Conservation (phyloP, 1,139 yeast genomes). For the Keqinozyma sinolaborantium region DNA sequence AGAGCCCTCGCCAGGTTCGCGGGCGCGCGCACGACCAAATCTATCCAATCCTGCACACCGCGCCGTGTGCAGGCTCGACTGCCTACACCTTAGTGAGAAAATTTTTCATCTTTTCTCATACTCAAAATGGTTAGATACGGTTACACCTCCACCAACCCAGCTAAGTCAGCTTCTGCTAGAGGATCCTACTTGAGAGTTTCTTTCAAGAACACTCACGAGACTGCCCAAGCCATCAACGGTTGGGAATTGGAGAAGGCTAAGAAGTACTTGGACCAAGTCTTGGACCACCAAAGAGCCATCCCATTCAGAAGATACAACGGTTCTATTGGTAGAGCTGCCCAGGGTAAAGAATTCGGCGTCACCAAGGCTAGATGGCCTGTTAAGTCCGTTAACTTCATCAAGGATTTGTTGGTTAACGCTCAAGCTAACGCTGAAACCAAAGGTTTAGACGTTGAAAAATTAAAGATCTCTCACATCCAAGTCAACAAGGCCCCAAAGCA, state of each 20-base stretch:
- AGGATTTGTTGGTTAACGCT: constrained; percentile 95
- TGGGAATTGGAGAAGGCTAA: constrained; percentile 97
- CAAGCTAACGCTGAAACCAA: constrained; percentile 99
- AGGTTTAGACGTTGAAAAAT: constrained; percentile 94
- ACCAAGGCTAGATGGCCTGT: constrained; percentile 99
- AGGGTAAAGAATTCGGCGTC: constrained; percentile 99
- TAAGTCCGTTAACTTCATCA: constrained; percentile 93
- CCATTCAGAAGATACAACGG: constrained; percentile 98
- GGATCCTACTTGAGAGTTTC: constrained; percentile 99
- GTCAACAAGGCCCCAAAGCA: constrained; percentile 99
- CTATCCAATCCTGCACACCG: too few relatives aligned
- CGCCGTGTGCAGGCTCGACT: too few relatives aligned
- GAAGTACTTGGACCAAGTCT: constrained; percentile 92
- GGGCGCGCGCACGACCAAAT: too few relatives aligned
- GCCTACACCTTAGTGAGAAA: too few relatives aligned
- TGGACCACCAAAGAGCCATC: constrained; percentile 98
- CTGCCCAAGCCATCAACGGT: constrained; percentile 97
- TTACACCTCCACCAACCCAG: constrained; percentile 98
- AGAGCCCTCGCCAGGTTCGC: too few relatives aligned
- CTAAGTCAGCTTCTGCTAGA: constrained; percentile 98
- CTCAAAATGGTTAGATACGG: constrained; percentile 75
- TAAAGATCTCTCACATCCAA: constrained; percentile 97
- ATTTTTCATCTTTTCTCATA: constrained; percentile 2
- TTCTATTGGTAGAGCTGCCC: constrained; percentile 98
- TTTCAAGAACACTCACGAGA: constrained; percentile 99